Evolutionary conservation across 2,329 filamentous ascomycete species (phyloP), one percentile per base, ranked within the genome.

Genomic region (Aureobasidium sp.): DNA sequence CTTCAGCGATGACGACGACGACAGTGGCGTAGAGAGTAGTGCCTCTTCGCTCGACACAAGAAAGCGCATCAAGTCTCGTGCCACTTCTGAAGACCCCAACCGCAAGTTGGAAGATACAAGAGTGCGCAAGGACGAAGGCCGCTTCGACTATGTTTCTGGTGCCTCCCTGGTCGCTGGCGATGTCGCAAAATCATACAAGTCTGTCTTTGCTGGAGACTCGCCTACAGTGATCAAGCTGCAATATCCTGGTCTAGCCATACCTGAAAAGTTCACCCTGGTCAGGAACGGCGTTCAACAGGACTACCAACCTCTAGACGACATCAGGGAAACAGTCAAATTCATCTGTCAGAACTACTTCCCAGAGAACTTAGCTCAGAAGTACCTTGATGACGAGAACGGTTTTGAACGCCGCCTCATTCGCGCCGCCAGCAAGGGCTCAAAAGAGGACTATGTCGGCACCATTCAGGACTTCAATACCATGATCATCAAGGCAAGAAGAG

Each of bases 341-440:
- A 78, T 87, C 68, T 85, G 85, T 61, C 84, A 88, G 63, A 87
- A 87, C 69, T 97, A 96, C 74, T 83, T 96, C 37, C 89, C 88
- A 24, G 81, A 86, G 26, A 82, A 86, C 55, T 81, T 92, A 67
- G 82, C 84, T 47, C 79, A 83, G 65, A 79, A 83, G 34, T 88
- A 96, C 70, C 84, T 85, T 64, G 84, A 92, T 71, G 86, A 88
- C 62, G 83, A 85, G 61, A 84, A 81, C 26, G 92, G 92, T 32
- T 85, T 93, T 56, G 86, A 87, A 61, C 87, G 92, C 63, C 84
- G 87, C 63, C 80, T 97, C 68, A 87, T 90, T 68, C 86, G 89
- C 67, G 89, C 91, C 12, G 82, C 86, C 64, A 84, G 85, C 51
- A 85, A 86, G 65, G 85, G 87, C 52, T 75, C 86, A 12, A 61